A percentile compares a stretch with the other conserved stretches of the same genome.
Evolutionary conservation across 306 rosid genomes (phyloP).

Genomic region (Dalbergia oliveri): DNA sequence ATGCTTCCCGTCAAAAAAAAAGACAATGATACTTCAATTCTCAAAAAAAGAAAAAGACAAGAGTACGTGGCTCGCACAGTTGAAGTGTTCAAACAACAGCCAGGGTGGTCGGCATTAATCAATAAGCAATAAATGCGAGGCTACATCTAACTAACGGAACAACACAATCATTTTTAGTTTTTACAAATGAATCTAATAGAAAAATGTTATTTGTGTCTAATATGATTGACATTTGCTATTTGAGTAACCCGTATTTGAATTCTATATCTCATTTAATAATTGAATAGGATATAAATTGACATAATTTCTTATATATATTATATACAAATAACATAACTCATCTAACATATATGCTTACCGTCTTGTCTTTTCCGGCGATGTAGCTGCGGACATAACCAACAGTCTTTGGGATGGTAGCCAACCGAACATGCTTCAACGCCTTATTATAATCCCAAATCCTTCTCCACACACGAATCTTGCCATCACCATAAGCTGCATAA

Average conservation of each 20-base stretch:
- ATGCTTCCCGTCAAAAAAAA: no score
- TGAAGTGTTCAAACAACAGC: neutral
- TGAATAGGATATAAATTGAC: no score
- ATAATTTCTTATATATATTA: no score
- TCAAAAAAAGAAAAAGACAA: no score
- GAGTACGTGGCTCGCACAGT: neutral
- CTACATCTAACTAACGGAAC: neutral
- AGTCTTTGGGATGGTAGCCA: constrained; percentile 76
- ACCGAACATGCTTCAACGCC: constrained; percentile 69
- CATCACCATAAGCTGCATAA: constrained; percentile 92
- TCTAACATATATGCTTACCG: constrained; percentile 49
- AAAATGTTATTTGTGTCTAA: no score
- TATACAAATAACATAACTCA: no score
- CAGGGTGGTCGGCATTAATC: constrained; percentile 21
- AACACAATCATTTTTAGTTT: no score
- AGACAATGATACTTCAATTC: neutral
- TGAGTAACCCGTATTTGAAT: no score
- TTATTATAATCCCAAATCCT: constrained; percentile 66
- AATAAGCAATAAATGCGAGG: constrained; percentile 26
- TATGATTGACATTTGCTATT: no score
- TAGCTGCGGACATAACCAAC: constrained; percentile 78
- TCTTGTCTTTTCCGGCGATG: constrained; percentile 80
- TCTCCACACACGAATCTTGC: constrained; percentile 82
- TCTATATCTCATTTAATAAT: no score
- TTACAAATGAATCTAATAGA: neutral